Evolutionary conservation across 768 basidiomycete species (phyloP).

Genomic region (Podaxis carcinomalis): DNA sequence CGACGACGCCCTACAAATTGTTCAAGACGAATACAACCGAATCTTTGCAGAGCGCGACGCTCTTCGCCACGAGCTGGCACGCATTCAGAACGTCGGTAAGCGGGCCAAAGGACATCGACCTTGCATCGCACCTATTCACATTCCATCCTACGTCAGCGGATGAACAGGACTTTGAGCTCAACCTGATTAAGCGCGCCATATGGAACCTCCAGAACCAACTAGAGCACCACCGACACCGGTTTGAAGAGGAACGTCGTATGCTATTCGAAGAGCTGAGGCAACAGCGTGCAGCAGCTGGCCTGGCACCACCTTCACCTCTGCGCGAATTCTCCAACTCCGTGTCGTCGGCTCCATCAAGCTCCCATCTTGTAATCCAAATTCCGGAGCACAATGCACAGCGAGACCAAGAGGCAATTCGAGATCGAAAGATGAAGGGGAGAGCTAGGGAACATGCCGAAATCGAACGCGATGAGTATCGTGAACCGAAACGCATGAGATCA

Average conservation of each 20-base stretch:
- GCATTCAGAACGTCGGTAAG: background rate
- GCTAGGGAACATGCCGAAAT: slow-evolving; percentile 36
- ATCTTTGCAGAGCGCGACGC: background rate
- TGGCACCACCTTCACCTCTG: background rate
- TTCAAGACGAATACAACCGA: slow-evolving; percentile 6
- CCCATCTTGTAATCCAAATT: background rate
- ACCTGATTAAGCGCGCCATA: background rate
- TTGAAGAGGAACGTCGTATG: slow-evolving; percentile 4
- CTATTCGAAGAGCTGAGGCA: slow-evolving; percentile 5
- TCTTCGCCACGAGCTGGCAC: background rate
- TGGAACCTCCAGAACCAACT: slow-evolving; percentile 5
- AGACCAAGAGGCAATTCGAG: slow-evolving; percentile 11
- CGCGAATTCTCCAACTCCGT: background rate
- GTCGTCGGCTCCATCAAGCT: background rate
- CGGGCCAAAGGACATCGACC: background rate
- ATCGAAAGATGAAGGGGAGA: slow-evolving; percentile 22
- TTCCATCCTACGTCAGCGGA: background rate
- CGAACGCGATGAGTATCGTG: slow-evolving; percentile 55
- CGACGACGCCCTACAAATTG: background rate
- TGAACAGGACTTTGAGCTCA: slow-evolving; percentile 5
- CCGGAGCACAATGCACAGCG: background rate
- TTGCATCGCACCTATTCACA: background rate
- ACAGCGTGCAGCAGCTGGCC: background rate
- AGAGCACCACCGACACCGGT: background rate
- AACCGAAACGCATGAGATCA: slow-evolving; percentile 2